Conservation (phyloP, 148 eudicot species). For the Amaranthus palmeri region DNA sequence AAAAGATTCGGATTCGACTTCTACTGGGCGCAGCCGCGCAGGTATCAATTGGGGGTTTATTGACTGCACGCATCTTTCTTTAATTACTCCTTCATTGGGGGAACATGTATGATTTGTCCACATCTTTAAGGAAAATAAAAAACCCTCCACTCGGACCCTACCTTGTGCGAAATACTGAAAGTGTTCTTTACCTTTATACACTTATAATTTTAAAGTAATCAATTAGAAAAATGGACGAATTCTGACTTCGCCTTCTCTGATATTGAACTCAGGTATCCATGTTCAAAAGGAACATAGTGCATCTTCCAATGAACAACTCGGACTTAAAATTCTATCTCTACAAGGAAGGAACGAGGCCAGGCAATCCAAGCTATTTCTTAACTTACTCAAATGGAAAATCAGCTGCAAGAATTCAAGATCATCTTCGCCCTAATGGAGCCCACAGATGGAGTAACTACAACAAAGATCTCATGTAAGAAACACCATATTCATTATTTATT, state of each 20-base stretch:
- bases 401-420: slow-evolving; percentile 67
- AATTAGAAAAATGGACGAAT: no score
- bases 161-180: no score
- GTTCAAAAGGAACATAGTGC: slow-evolving; percentile 75
- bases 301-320: slow-evolving; percentile 47
- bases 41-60: no score
- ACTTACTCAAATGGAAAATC: slow-evolving; percentile 87
- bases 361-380: slow-evolving; percentile 65
- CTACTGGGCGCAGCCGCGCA: no score
- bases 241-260: not conserved
- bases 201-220: no score
- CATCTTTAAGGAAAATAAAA: no score
- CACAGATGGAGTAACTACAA: slow-evolving; percentile 83
- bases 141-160: no score
- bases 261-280: slow-evolving; percentile 44
- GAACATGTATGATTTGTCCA: no score
- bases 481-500: not conserved
- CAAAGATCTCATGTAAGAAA: slow-evolving; percentile 46
- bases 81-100: no score
- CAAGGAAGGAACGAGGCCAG: slow-evolving; percentile 48
- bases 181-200: no score
- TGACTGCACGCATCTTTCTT: no score
- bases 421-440: slow-evolving; percentile 80
- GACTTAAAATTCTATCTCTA: slow-evolving; percentile 45
- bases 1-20: no score